Evolutionary conservation across 2,329 filamentous ascomycete species (phyloP).

Genomic region (Leptodontidium sp.): DNA sequence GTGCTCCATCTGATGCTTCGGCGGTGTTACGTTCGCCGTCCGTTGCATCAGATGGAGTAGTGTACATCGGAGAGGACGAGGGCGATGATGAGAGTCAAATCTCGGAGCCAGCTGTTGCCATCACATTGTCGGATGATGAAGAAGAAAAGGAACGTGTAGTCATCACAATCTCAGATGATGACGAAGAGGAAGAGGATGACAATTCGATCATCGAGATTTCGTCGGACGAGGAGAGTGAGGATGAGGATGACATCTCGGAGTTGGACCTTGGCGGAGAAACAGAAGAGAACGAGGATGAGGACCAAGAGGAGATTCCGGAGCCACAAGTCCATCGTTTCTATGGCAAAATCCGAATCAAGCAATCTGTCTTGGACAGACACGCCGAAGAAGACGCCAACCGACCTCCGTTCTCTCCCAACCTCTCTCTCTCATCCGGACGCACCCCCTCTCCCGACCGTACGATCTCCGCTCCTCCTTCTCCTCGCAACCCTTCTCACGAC

Average conservation of each 20-base stretch:
- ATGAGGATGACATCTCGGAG: constrained; percentile 2
- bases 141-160: neutral
- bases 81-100: constrained; percentile 4
- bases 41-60: constrained; percentile 12
- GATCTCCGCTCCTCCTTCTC: neutral
- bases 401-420: neutral
- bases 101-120: constrained; percentile 7
- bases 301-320: neutral
- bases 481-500: no score
- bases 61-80: neutral
- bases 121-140: neutral
- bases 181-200: neutral
- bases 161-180: constrained; percentile 10
- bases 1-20: constrained; percentile 5
- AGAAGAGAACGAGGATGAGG: no score
- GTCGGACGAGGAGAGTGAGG: neutral
- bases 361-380: no score
- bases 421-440: neutral
- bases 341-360: no score
- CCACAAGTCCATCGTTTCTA: no score
- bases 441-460: neutral
- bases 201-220: neutral
- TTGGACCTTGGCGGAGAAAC: neutral
- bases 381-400: neutral
- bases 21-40: constrained; percentile 3